Base-by-base conservation (phyloP, 1,284 basidiomycete species). In the Pulchroboletus neoregius region DNA sequence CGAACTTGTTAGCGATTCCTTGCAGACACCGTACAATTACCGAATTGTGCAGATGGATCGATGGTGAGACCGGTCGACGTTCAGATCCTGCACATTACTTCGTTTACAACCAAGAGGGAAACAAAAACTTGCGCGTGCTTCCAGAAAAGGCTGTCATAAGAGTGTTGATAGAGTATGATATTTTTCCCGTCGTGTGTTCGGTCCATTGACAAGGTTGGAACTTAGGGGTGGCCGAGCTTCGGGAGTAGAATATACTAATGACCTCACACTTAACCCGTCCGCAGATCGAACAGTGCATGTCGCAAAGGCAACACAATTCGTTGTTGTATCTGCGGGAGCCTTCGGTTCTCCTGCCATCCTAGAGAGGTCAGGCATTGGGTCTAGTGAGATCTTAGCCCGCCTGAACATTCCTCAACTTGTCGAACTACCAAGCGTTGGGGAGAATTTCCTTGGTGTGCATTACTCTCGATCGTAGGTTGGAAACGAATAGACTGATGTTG, bases 361-460 rank as follows among this genome's bases (percentile, higher is more conserved):
- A 11, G 57, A 58, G 43, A 57, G 56, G 46, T 58, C 56, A 22
- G 60, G 60, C 8, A 53, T 62, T 11, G 61, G 60, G 6, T 41
- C 49, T 5, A 39, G 28, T 22, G 32, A 46, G 5, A 23, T 57
- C 33, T 43, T 62, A 23, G 27, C 50, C 12, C 40, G 33, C 6
- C 22, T 47, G 30, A n/a, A 42, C 10, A 51, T 63, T n/a, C 39
- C 40, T 11, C 50, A 49, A 15, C 23, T 73, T n/a, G 73, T 78
- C 23, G 70, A 79, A 39, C 64, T 82, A 12, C 72, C 73, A 1
- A 76, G 77, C 8, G 78, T 82, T 2, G 79, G 80, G 6, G 72
- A 76, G 49, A 66, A 73, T 35, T 76, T 74, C 48, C 70, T 74
- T 64, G 78, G 78, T 72, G 48, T 37, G 62, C 47, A 11, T 18